Evolutionary conservation across 2,329 filamentous ascomycete genomes (phyloP).

Genomic region (Phaeosphaeria sp.): DNA sequence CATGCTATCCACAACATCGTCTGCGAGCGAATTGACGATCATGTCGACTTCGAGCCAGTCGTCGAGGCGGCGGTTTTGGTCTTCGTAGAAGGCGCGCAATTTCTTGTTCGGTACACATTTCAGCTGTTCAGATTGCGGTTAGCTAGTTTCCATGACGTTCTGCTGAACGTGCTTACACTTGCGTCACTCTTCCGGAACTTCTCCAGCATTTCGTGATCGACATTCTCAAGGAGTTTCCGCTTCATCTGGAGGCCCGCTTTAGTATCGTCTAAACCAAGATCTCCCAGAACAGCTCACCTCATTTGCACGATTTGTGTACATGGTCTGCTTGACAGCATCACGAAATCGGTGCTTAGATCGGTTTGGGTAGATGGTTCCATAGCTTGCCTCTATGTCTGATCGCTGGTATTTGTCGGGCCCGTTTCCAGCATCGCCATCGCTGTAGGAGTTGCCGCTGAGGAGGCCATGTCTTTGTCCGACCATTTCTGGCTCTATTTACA

Average conservation of each 20-base stretch:
- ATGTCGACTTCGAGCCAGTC: constrained; percentile 67
- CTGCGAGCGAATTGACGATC: constrained; percentile 62
- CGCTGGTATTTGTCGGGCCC: constrained; percentile 21
- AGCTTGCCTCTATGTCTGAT: constrained; percentile 39
- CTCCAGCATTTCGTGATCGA: constrained; percentile 57
- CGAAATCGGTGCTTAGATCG: constrained; percentile 47
- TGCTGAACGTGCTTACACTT: constrained; percentile 43
- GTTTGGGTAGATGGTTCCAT: constrained; percentile 25
- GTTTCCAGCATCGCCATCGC: constrained; percentile 15
- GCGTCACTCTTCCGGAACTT: constrained; percentile 59
- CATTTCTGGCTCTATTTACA: constrained; percentile 16
- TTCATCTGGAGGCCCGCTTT: too few relatives aligned
- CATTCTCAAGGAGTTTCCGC: constrained; percentile 54
- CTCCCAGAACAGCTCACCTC: too few relatives aligned
- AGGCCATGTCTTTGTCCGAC: constrained; percentile 30
- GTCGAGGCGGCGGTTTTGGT: constrained; percentile 62
- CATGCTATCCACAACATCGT: constrained; percentile 67
- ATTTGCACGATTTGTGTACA: constrained; percentile 54
- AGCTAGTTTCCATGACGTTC: neutral
- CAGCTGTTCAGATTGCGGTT: constrained; percentile 37
- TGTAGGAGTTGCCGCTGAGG: constrained; percentile 13
- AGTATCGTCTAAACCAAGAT: too few relatives aligned
- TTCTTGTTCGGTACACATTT: constrained; percentile 61
- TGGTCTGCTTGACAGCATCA: constrained; percentile 56
- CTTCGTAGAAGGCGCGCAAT: constrained; percentile 61